Base-by-base conservation (phyloP, 208 protist genomes). In the Trypanosoma boissoni region DNA sequence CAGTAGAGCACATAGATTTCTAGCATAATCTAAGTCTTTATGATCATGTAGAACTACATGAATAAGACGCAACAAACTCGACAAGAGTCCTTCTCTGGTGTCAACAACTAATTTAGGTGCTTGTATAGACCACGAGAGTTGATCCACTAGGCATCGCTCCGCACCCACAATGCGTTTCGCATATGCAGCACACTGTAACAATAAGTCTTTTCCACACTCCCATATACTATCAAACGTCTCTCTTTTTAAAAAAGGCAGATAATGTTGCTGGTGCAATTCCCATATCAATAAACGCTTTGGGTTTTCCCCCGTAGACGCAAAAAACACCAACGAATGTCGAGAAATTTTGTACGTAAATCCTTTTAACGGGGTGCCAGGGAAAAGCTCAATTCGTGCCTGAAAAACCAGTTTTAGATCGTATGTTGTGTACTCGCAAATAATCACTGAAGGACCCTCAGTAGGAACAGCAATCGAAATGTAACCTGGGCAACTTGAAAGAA, bases 31-130 rank as follows among this genome's bases (percentile, higher is more conserved):
- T 29, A 59, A 1, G 37, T 71, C 23, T 36, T 71, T 64, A 21
- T 64, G 45, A 20, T 71, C 57, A 31, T 53, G 1, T 32, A 53
- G 27, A 29, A 71, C 49, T 32, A 37, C 37, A 28, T 43, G 50
- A 36, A 77, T 77, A 21, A 90, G 53, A 12, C 57, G 50, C 3
- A 91, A 58, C 21, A 93, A 72, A 24, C 70, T 59, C 5, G 64
- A 21, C 18, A 93, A 62, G n/a, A 85, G 63, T 16, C 68, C 69
- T 8, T 71, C 56, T 21, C 68, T 55, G 14, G 74, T 62, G 54
- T 93, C 86, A 0, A 93, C 68, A 53, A 86, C 49, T 44, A 86
- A 66, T 23, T 69, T 66, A 20, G 86, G 78, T 36, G 87, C 61
- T 12, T 68, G 51, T 2, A 70, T 59, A 48, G 72, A 78, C 83